Conservation (phyloP, 495 filamentous ascomycete species). For the Daldinia loculata region DNA sequence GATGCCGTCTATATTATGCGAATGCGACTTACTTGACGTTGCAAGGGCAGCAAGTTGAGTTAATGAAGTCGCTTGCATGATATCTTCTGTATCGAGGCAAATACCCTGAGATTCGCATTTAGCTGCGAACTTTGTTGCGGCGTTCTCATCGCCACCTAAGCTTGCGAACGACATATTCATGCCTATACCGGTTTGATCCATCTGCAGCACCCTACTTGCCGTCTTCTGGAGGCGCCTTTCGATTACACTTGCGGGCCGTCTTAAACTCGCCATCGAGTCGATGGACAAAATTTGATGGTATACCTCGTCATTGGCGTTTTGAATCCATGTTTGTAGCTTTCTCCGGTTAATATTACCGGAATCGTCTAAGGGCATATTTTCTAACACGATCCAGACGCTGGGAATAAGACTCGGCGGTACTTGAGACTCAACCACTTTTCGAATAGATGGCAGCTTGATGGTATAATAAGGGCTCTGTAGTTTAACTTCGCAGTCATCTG, state of each 20-base stretch:
- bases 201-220: slow-evolving; percentile 49
- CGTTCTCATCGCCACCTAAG: slow-evolving; percentile 57
- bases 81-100: slow-evolving; percentile 43
- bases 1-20: slow-evolving; percentile 41
- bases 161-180: slow-evolving; percentile 55
- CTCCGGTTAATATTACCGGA: slow-evolving; percentile 52
- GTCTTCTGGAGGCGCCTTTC: slow-evolving; percentile 53
- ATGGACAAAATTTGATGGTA: slow-evolving; percentile 54
- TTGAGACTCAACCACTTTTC: slow-evolving; percentile 40
- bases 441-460: slow-evolving; percentile 49
- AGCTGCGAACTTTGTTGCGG: slow-evolving; percentile 51
- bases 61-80: slow-evolving; percentile 37
- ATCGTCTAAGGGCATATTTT: slow-evolving; percentile 55
- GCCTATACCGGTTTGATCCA: slow-evolving; percentile 50
- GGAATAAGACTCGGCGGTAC: slow-evolving; percentile 47
- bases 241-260: slow-evolving; percentile 47
- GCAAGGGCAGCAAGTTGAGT: slow-evolving; percentile 50
- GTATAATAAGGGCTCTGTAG: slow-evolving; percentile 52
- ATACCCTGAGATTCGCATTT: slow-evolving; percentile 54
- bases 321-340: slow-evolving; percentile 57
- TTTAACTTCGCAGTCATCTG: slow-evolving; percentile 45
- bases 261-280: slow-evolving; percentile 48
- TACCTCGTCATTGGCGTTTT: slow-evolving; percentile 57
- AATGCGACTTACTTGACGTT: slow-evolving; percentile 16
- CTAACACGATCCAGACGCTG: slow-evolving; percentile 54